phyloP scores from a whole-genome alignment of 2,329 filamentous ascomycete species.

The Phyllosticta citribraziliensis region DNA sequence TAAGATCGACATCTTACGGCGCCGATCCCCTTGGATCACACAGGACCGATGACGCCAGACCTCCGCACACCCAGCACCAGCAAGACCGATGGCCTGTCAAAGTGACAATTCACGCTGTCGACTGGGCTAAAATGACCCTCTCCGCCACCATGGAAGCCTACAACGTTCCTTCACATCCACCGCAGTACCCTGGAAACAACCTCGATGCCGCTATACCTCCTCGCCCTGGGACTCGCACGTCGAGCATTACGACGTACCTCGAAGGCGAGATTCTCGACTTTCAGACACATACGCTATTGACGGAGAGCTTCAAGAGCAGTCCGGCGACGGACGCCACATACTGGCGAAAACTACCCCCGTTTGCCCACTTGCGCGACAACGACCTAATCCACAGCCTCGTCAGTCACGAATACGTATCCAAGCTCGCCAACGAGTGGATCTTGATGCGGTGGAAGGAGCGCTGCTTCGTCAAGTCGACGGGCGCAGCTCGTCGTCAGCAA shows the following conservation, averaged over 20 bases:
- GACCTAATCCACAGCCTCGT: constrained; percentile 36
- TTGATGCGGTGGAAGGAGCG: constrained; percentile 49
- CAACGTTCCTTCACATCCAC: constrained; percentile 47
- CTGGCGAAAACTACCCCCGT: constrained; percentile 40
- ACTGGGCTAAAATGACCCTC: constrained; percentile 51
- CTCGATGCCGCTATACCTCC: not conserved
- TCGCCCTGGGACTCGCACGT: constrained; percentile 23
- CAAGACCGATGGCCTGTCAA: constrained; percentile 59
- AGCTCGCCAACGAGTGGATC: constrained; percentile 39
- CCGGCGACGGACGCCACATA: constrained; percentile 37
- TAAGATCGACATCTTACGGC: constrained; percentile 12
- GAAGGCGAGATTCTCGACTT: constrained; percentile 62
- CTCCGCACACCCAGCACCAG: constrained; percentile 19
- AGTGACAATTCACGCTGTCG: constrained; percentile 54
- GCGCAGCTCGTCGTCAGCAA: not conserved
- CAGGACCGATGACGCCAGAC: constrained; percentile 18
- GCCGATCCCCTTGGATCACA: not conserved
- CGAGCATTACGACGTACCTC: constrained; percentile 52
- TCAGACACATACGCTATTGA: constrained; percentile 41
- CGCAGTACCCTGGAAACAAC: constrained; percentile 17
- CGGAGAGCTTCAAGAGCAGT: constrained; percentile 38
- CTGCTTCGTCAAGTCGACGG: constrained; percentile 35
- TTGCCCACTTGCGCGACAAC: constrained; percentile 27
- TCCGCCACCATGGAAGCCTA: constrained; percentile 62
- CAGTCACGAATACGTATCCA: constrained; percentile 27